Base-by-base conservation (phyloP, 2,329 filamentous ascomycete species). In the Ophiostoma sp. region DNA sequence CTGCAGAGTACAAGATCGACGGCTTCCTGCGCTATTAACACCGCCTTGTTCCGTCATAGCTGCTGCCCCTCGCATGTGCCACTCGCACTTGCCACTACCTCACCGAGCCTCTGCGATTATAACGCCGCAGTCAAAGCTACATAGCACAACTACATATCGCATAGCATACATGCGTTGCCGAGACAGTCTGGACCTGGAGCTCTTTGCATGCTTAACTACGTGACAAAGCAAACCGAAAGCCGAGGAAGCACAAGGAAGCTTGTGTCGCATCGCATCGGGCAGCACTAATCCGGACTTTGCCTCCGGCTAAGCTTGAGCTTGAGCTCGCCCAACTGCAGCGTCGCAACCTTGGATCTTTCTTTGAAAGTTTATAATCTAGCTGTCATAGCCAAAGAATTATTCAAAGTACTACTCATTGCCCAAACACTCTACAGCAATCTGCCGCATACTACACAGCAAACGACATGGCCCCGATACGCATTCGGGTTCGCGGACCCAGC, bases 401-500 rank as follows among this genome's bases (percentile, higher is more conserved):
- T 1, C 17, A 48, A n/a, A 48, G 44, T 48, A 48, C 44, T 48
- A n/a, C 17, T 48, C 36, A 10, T 11, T 11, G 10, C 36, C 36
- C 36, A 39, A 3, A 39, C 3, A 48, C 17, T 15, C 39, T 41
- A 39, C 15, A 44, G 36, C 3, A 39, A 39, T 11, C 36, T 11
- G 13, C 36, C 10, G 36, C 36, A 57, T 7, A 27, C n/a, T 48
- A 33, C 15, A 33, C 36, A 60, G 13, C 7, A 39, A 57, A 31
- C 27, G 48, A 4, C 23, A 74, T 72, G 71, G 67, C 72, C 11
- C 64, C 71, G 5, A 70, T 97, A 85, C 87, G 89, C 73, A 83
- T 95, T 71, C 87, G 92, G 72, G 87, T 94, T 67, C 89, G 92
- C 72, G 89, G 88, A 13, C 93, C 93, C 1, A 84, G 85, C 62